These are phyloP conservation scores for Streptanthus diversifolius DNA, from an alignment of 345 rosid species.

Conservation along the genomic window DNA sequence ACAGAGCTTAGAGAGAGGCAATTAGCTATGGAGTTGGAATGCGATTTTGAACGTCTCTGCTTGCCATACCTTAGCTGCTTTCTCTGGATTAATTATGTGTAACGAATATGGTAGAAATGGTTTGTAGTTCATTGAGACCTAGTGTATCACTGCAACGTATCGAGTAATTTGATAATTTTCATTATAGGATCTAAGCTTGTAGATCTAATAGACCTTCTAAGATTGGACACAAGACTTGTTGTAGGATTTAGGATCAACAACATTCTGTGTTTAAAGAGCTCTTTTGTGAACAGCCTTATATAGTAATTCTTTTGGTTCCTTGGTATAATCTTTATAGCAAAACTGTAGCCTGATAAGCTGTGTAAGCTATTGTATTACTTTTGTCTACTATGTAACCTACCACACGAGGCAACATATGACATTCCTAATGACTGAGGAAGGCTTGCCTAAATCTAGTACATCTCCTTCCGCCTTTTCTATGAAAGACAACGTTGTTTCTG, in stretches of 20 bases:
- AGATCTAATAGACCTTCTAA: no score
- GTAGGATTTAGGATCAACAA: background rate
- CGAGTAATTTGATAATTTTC: no score
- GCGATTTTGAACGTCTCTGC: no score
- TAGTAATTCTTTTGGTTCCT: background rate
- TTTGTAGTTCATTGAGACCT: no score
- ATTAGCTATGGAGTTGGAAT: background rate
- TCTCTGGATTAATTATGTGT: no score
- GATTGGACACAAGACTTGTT: background rate
- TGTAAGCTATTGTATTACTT: background rate
- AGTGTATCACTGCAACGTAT: no score
- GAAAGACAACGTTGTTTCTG: background rate
- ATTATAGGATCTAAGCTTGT: no score
- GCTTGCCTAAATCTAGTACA: background rate
- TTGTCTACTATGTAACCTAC: background rate
- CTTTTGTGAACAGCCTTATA: background rate
- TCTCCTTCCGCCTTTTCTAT: background rate
- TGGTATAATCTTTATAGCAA: background rate
- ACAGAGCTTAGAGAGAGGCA: background rate
- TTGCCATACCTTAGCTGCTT: no score
- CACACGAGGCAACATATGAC: background rate
- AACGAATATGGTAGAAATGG: no score
- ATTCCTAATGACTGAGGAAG: background rate
- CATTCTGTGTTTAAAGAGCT: background rate
- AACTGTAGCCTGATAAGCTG: background rate